Conservation (phyloP, 2,329 filamentous ascomycete species). For the Didymellaceae sp. region DNA sequence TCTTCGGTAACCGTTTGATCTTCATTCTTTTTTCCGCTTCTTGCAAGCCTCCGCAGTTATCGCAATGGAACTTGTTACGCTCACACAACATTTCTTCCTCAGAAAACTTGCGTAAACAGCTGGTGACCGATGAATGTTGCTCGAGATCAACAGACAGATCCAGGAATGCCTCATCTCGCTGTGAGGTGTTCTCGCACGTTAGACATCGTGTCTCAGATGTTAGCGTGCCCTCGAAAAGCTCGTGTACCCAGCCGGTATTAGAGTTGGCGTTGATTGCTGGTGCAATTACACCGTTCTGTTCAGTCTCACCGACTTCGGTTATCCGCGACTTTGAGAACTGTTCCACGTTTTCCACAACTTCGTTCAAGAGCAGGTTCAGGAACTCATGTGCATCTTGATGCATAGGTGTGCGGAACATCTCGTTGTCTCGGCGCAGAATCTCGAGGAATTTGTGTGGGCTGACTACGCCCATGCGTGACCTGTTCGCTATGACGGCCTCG, state of each 20-base stretch:
- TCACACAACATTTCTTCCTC: conserved; percentile 98
- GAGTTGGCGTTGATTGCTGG: conserved; percentile 15
- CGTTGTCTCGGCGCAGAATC: conserved; percentile 90
- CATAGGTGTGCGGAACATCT: conserved; percentile 97
- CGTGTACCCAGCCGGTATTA: conserved; percentile 84
- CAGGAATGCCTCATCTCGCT: conserved; percentile 93
- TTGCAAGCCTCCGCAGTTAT: conserved; percentile 93
- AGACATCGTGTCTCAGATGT: conserved; percentile 96
- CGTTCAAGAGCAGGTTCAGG: conserved; percentile 91
- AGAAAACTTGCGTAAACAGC: conserved; percentile 93
- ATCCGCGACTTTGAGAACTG: conserved; percentile 74
- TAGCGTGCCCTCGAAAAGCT: conserved; percentile 92
- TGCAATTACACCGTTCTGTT: conserved; percentile 26
- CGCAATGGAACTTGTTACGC: conserved; percentile 98
- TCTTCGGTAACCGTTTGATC: conserved; percentile 90
- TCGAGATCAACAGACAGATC: conserved; percentile 96
- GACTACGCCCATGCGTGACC: conserved; percentile 84
- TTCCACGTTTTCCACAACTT: conserved; percentile 93
- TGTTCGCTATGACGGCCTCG: conserved; percentile 81
- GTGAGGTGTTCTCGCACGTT: conserved; percentile 94
- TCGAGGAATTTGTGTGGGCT: conserved; percentile 93
- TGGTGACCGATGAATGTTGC: conserved; percentile 93
- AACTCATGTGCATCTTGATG: conserved; percentile 99
- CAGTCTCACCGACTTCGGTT: conserved; percentile 42
- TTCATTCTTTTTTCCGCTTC: conserved; percentile 99